These are phyloP conservation scores for Holtermanniella nyarrowii DNA, from an alignment of 768 basidiomycete genomes.

Conservation along the genomic window DNA sequence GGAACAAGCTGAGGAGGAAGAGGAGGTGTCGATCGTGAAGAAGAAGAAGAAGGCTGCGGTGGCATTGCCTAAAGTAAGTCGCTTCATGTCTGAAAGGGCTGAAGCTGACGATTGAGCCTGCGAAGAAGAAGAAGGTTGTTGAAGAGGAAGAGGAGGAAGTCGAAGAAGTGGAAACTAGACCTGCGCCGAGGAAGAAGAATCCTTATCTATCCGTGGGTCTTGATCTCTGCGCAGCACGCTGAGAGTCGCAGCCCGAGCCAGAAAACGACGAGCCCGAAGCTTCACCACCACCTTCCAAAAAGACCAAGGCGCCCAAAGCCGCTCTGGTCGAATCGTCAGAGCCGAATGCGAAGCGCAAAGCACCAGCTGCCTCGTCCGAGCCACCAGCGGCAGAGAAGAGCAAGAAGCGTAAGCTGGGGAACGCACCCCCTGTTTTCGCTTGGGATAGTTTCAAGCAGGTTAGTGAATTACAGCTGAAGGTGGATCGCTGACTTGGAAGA, in stretches of 20 bases:
- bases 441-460: constrained; percentile 33
- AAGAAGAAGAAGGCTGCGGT: not conserved
- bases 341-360: not conserved
- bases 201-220: not conserved
- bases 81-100: not conserved
- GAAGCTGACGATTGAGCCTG: not conserved
- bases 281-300: constrained; percentile 1
- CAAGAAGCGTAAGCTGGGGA: constrained; percentile 23
- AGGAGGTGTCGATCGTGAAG: constrained; percentile 5
- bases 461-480: constrained; percentile 6
- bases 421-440: constrained; percentile 17
- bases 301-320: constrained; percentile 1
- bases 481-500: constrained; percentile 9
- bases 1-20: constrained; percentile 2
- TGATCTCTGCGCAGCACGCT: not conserved
- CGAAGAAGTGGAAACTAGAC: not conserved
- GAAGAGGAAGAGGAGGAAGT: not conserved
- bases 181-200: not conserved
- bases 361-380: not conserved
- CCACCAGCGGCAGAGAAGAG: constrained; percentile 29
- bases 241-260: not conserved
- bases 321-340: constrained; percentile 1
- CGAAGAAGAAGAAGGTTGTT: too few relatives aligned
- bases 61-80: not conserved
- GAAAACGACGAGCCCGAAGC: constrained; percentile 1